Evolutionary conservation across 768 basidiomycete genomes (phyloP), one percentile per base, ranked within the genome.

Genomic region (Lyophyllum decastes): DNA sequence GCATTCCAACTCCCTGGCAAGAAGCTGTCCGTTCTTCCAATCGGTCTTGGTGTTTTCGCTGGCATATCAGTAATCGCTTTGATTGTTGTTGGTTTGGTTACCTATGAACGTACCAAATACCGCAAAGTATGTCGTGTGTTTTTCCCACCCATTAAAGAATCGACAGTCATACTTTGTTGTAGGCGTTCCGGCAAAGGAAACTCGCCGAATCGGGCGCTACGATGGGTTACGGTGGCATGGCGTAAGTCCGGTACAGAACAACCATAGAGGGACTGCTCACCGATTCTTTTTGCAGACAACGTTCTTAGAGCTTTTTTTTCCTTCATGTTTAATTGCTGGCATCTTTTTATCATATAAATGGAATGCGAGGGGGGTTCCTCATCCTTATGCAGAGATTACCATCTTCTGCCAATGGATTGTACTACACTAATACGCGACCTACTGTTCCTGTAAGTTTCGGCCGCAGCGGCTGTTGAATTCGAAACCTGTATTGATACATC

Each of bases 31-130:
- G 92, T 94, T 4, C 78, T 93, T 33, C 92, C 92, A 0, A 86
- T 94, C 61, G 92, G 92, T 61, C 79, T 94, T 43, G 90, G 88
- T 51, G 82, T 95, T 10, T 94, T 90, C 67, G 90, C 88, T 46
- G 92, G 92, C 61, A 88, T 96, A 58, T 91, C 91, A 27, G 88
- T 88, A 8, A 88, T 95, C 64, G 89, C 89, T 17, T 70, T 96
- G 63, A 85, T 89, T 59, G 85, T 91, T 22, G 90, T 95, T 57
- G 88, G 83, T 50, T 76, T 93, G 70, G 92, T 95, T 61, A 93
- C 92, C 6, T 92, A 87, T 67, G 92, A 95, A 78, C 84, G 94
- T 47, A 86, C 91, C 24, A 90, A 88, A 72, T 92, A 92, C 68
- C 87, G 92, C 77, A 90, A 85, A 81, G 92, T 90, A 58, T 55